phyloP scores from a whole-genome alignment of 768 basidiomycete species.

The Mycena galopus region DNA sequence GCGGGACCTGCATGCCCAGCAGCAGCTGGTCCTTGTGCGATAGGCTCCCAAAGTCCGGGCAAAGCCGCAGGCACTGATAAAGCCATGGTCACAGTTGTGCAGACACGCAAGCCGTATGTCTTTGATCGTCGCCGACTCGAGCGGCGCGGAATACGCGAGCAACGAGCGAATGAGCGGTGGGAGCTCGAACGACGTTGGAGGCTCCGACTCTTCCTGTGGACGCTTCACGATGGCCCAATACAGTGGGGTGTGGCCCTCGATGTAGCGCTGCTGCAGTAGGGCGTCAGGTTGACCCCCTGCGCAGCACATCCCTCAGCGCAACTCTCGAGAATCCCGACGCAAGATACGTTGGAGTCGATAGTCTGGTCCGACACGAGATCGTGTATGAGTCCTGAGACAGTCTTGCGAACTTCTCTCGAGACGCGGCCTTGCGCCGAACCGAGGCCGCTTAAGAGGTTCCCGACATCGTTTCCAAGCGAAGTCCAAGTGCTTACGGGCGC shows the following conservation, averaged over 20 bases:
- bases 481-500: conserved; percentile 26
- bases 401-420: conserved; percentile 45
- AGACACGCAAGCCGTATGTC: conserved; percentile 65
- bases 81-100: conserved; percentile 54
- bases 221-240: conserved; percentile 69
- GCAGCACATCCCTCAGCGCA: conserved; percentile 60
- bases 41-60: conserved; percentile 48
- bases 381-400: conserved; percentile 53
- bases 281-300: conserved; percentile 52
- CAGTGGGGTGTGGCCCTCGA: conserved; percentile 62
- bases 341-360: conserved; percentile 30
- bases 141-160: conserved; percentile 46
- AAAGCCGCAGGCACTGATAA: conserved; percentile 53
- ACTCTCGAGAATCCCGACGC: conserved; percentile 53
- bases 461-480: conserved; percentile 23
- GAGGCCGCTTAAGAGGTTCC: conserved; percentile 12
- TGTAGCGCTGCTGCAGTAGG: conserved; percentile 59
- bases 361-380: conserved; percentile 50
- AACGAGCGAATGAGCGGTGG: conserved; percentile 51
- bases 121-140: conserved; percentile 48
- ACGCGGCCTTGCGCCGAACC: conserved; percentile 41
- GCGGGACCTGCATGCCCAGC: conserved; percentile 38
- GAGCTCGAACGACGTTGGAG: conserved; percentile 21
- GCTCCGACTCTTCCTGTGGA: conserved; percentile 34
- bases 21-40: conserved; percentile 33